Evolutionary conservation across 1,139 yeast genomes (phyloP).

Genomic region (Geotrichum klebahnii): DNA sequence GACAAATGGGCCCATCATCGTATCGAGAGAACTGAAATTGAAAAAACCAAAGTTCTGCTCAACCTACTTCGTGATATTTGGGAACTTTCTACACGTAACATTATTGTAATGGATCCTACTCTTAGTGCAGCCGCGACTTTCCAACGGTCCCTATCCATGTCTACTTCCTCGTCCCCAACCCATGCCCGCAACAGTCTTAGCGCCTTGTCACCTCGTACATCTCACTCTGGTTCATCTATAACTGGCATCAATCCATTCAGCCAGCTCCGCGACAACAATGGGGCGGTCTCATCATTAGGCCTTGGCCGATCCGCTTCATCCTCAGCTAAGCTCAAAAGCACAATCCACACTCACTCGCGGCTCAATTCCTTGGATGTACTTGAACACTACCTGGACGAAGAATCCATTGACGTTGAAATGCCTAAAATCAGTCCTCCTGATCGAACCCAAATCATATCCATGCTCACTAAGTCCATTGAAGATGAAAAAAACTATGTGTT

Average conservation of each 20-base stretch:
- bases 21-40: slow-evolving; percentile 25
- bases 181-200: not conserved
- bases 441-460: slow-evolving; percentile 13
- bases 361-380: slow-evolving; percentile 25
- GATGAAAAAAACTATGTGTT: slow-evolving; percentile 28
- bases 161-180: not conserved
- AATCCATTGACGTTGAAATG: slow-evolving; percentile 4
- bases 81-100: slow-evolving; percentile 25
- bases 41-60: slow-evolving; percentile 27
- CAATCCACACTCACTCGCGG: slow-evolving; percentile 3
- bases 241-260: not conserved
- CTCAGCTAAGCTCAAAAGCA: slow-evolving; percentile 1
- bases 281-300: too few relatives aligned
- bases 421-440: slow-evolving; percentile 13
- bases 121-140: slow-evolving; percentile 1
- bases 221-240: not conserved
- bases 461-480: slow-evolving; percentile 25
- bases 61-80: slow-evolving; percentile 30
- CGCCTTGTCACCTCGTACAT: slow-evolving; percentile 4
- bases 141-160: slow-evolving; percentile 6
- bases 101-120: not conserved
- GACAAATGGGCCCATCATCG: slow-evolving; percentile 28
- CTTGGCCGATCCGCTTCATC: too few relatives aligned
- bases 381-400: slow-evolving; percentile 26
- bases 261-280: too few relatives aligned